Evolutionary conservation across 257 asterid genomes (phyloP), one percentile per base, ranked within the genome.

Genomic region (Ocimum tenuiflorum): DNA sequence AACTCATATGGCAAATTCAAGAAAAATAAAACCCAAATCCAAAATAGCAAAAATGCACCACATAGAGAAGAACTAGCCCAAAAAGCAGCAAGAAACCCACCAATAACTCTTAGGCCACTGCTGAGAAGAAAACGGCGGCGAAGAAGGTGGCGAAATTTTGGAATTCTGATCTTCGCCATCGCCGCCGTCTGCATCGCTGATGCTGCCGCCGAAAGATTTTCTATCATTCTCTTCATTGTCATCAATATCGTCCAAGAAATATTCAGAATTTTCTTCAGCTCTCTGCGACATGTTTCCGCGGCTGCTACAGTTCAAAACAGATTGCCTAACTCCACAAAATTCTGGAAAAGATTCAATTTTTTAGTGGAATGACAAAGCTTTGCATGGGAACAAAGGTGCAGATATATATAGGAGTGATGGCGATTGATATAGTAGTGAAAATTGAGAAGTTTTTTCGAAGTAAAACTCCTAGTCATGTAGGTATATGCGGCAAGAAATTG

Each of bases 61-160:
- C 20, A 29, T 14, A 1, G 19, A n/a, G 13, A 13, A n/a, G 29
- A 39, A 18, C n/a, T n/a, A n/a, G n/a, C n/a, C n/a, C n/a, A n/a
- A 2, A 35, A 18, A 20, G 8, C 6, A 15, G 46, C n/a, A 63
- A 0, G 17, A 63, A 6, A 8, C 10, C 17, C 58, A 85, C 95
- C 75, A 76, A 77, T 69, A 79, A 78, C 95, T 87, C 75, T 72
- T 86, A 63, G 95, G 95, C 95, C 92, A 87, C 58, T 79, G 85
- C 57, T 80, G 86, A 49, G 84, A 82, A 67, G 63, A 45, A 63
- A 84, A 80, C 6, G 73, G 62, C 7, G 78, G 62, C 7, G 78
- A 45, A 20, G 56, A 45, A 53, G 67, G 43, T 17, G 63, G 39
- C 42, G 74, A 45, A 1, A 52, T 53, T 46, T 67, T 38, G 24